These are phyloP conservation scores for Salix arbutifolia DNA, from an alignment of 345 rosid species.

Conservation along the genomic window DNA sequence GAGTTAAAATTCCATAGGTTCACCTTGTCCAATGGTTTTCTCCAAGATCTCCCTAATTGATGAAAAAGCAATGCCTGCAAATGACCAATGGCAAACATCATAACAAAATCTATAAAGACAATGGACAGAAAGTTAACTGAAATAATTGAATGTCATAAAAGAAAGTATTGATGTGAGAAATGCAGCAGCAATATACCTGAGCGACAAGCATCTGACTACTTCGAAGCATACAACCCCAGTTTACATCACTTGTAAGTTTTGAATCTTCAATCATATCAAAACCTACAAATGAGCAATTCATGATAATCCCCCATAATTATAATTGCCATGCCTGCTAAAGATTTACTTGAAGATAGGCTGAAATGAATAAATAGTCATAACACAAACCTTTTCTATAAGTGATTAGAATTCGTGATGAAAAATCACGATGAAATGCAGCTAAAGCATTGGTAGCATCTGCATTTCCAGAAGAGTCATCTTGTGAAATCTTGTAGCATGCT, in stretches of 20 bases:
- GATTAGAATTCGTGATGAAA: conserved; percentile 69
- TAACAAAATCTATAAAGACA: not conserved
- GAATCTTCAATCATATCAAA: conserved; percentile 70
- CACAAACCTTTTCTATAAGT: conserved; percentile 86
- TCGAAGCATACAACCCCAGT: conserved; percentile 98
- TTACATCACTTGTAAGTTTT: conserved; percentile 61
- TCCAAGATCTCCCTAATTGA: conserved; percentile 86
- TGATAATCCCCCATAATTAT: not conserved
- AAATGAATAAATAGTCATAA: not conserved
- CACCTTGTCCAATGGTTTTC: conserved; percentile 56
- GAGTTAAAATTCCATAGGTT: conserved; percentile 1
- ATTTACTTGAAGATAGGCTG: not conserved
- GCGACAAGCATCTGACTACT: conserved; percentile 98
- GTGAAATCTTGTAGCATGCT: conserved; percentile 58
- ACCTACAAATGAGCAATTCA: conserved; percentile 39
- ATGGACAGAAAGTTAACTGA: not conserved
- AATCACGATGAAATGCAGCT: conserved; percentile 58
- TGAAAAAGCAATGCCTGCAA: conserved; percentile 80
- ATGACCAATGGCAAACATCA: not conserved
- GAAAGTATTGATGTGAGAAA: not conserved
- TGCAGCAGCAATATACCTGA: conserved; percentile 44
- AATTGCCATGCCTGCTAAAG: not conserved
- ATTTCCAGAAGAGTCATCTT: conserved; percentile 36
- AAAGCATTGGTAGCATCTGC: conserved; percentile 39
- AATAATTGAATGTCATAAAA: not conserved